phyloP scores from a whole-genome alignment of 805 yeast species.

The Schwanniomyces occidentalis region DNA sequence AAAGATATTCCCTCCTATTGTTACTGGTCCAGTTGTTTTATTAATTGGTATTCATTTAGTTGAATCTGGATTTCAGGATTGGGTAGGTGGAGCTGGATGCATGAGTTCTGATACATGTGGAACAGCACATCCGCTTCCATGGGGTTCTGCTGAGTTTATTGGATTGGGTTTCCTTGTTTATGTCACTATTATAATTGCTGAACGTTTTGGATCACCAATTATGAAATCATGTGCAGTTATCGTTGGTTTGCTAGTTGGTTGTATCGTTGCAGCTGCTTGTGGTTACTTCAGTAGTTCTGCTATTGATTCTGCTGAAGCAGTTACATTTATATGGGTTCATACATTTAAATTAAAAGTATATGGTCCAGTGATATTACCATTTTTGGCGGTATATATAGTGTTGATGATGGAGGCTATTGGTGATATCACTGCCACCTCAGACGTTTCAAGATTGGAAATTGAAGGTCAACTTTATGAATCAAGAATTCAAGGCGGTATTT shows the following conservation, averaged over 20 bases:
- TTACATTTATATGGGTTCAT: constrained; percentile 83
- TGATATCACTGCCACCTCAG: constrained; percentile 91
- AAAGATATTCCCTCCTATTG: constrained; percentile 81
- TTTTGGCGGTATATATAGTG: constrained; percentile 78
- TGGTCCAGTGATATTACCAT: constrained; percentile 84
- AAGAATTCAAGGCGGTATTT: constrained; percentile 88
- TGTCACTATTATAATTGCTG: constrained; percentile 70
- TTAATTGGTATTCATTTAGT: constrained; percentile 76
- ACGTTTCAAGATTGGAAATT: constrained; percentile 81
- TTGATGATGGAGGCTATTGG: constrained; percentile 93
- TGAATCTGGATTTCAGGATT: constrained; percentile 73
- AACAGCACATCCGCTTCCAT: constrained; percentile 55
- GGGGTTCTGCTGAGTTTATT: constrained; percentile 86
- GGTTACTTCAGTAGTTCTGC: constrained; percentile 66
- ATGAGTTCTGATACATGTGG: constrained; percentile 28
- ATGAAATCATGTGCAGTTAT: constrained; percentile 94
- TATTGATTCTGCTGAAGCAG: constrained; percentile 75
- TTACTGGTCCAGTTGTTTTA: constrained; percentile 90
- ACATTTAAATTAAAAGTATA: constrained; percentile 76
- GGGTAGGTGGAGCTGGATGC: constrained; percentile 86
- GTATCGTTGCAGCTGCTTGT: constrained; percentile 89
- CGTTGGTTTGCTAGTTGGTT: constrained; percentile 79
- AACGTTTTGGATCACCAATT: constrained; percentile 89
- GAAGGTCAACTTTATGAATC: constrained; percentile 82
- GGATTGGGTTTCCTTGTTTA: constrained; percentile 88